A percentile compares a stretch with the other conserved stretches of the same genome.
phyloP scores from a whole-genome alignment of 768 basidiomycete species.

The Suillus sp. region DNA sequence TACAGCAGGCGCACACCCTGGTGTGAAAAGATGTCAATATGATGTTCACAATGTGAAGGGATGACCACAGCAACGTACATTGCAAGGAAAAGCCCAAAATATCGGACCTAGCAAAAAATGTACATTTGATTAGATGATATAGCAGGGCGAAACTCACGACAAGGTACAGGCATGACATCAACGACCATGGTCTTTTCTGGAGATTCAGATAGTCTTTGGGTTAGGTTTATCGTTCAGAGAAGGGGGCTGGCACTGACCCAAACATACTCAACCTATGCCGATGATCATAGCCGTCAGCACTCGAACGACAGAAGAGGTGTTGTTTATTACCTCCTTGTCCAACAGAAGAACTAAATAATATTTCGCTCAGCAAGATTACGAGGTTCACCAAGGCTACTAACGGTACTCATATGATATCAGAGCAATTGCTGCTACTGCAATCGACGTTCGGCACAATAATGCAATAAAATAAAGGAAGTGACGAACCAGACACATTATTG shows the following conservation, averaged over 20 bases:
- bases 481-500: constrained; percentile 4
- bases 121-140: neutral
- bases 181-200: neutral
- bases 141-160: neutral
- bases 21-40: neutral
- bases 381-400: neutral
- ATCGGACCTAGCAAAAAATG: neutral
- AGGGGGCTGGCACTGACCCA: neutral
- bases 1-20: constrained; percentile 5
- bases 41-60: neutral
- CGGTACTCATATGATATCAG: constrained; percentile 7
- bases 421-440: neutral
- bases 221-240: neutral
- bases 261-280: neutral
- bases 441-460: neutral
- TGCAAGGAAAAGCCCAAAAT: constrained; percentile 5
- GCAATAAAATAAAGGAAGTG: neutral
- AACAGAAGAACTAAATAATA: neutral
- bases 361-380: neutral
- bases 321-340: neutral
- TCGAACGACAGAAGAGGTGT: no score
- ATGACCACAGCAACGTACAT: neutral
- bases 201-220: neutral
- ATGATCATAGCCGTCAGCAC: neutral
- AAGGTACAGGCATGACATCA: constrained; percentile 8